These are phyloP conservation scores for Dacryopinax primogenitus DNA, from an alignment of 768 basidiomycete species.

Conservation along the genomic window DNA sequence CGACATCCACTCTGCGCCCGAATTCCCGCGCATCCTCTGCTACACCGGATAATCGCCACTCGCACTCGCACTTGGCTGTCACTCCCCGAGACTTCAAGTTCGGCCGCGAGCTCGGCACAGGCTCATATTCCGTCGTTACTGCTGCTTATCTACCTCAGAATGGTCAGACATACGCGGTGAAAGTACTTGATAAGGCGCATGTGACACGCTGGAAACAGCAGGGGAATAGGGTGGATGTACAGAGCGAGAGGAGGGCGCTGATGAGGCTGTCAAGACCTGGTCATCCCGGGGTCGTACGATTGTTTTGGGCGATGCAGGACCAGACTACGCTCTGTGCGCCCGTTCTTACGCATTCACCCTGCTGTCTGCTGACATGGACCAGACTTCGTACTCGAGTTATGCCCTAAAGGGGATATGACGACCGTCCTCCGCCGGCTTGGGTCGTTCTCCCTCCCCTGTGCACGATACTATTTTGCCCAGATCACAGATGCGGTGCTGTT, in stretches of 20 bases:
- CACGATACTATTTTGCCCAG: constrained; percentile 79
- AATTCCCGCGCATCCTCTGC: neutral
- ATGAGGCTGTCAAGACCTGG: constrained; percentile 42
- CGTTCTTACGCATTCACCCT: neutral
- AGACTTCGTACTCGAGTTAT: constrained; percentile 17
- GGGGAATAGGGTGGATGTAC: constrained; percentile 53
- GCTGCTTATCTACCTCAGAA: constrained; percentile 25
- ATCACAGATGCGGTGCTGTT: constrained; percentile 77
- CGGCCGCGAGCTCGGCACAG: constrained; percentile 15
- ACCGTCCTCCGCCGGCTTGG: constrained; percentile 36
- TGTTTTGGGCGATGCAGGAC: constrained; percentile 80
- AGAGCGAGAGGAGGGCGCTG: constrained; percentile 64
- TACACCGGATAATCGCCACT: neutral
- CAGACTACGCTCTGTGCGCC: constrained; percentile 67
- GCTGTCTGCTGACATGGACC: neutral
- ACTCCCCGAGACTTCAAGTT: constrained; percentile 12
- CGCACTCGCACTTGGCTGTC: neutral
- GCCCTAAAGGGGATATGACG: constrained; percentile 15
- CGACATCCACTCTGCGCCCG: neutral
- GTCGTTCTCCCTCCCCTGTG: constrained; percentile 67
- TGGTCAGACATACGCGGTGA: constrained; percentile 58
- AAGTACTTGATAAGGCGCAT: constrained; percentile 74
- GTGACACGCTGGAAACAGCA: constrained; percentile 46
- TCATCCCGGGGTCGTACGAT: constrained; percentile 69
- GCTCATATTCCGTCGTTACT: neutral